Base-by-base conservation (phyloP, 441 rosid species). In the Gossypium davidsonii region DNA sequence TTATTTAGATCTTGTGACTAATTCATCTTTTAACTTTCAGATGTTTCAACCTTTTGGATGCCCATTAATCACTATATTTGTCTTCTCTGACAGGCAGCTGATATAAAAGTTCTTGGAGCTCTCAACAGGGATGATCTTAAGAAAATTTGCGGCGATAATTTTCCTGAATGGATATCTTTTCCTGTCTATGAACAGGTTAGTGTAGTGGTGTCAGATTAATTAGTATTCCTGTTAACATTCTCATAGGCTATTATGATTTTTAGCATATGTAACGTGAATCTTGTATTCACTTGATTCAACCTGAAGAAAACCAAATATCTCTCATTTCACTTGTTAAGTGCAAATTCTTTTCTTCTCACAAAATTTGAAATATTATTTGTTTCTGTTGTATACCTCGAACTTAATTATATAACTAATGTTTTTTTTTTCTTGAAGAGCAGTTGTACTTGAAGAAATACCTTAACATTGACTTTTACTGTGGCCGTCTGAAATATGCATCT, bases 91-190 rank as follows among this genome's bases (percentile, higher is more conserved):
- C 85, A 95, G 99, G 97, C 99, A 42, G 92, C 82, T 76, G 98
- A 93, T 84, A 83, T 91, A 77, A 95, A 95, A 77, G 87, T 93
- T 73, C 93, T 95, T 46, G 94, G 91, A 28, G 77, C 90, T 20
- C 95, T 95, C 65, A 87, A 81, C 77, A 84, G 98, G 84, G 98
- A 95, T 49, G 98, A 93, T 83, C 82, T 95, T 83, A 93, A 81
- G 90, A 95, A 95, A 84, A 86, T 95, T 62, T 95, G 98, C 1
- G 95, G 99, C 21, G 97, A 93, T 74, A 93, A 89, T 75, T 90
- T 89, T 77, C 99, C 99, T 37, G 94, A 86, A 60, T 92, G 99
- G 99, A 91, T 95, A 75, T 95, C 99, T 3, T 95, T 95, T 76
- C 98, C 99, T 21, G 97, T 78, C 31, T 95, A 75, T 84, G 99